Base-by-base conservation (phyloP, 495 filamentous ascomycete species). In the Neurospora discreta region DNA sequence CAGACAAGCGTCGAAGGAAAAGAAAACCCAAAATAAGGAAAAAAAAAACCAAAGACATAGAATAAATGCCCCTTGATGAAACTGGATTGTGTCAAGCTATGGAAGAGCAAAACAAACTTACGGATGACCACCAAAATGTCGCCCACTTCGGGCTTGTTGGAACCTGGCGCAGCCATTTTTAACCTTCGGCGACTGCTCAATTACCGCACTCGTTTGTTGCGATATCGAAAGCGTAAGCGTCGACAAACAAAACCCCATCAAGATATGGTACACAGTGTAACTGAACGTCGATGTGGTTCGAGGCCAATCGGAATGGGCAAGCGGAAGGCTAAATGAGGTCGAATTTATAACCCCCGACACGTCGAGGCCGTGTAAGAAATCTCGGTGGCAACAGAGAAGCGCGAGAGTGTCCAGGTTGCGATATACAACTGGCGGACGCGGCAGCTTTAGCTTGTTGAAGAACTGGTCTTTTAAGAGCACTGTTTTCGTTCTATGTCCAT, bases 41-140 rank as follows among this genome's bases (percentile, higher is more conserved):
- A 1, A 38, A 38, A 38, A 38, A 38, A 38, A 38, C 5, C 36
- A 38, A 3, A 3, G 30, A 69, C 39, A 42, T 10, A 44, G 44
- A 18, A 26, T 26, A 71, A 43, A 67, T 41, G 65, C 68, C 20
- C 23, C 38, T 39, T 36, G 44, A 23, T 18, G 46, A 36, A 15
- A 44, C 72, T 58, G 38, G 23, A 39, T 26, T 65, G 69, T 39
- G 52, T 10, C 36, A 41, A 15, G 39, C 23, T 39, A 39, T 30
- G 69, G 68, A 42, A 72, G 44, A 43, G 36, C n/a, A 43, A 65
- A 65, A 41, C 39, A 39, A 44, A 91, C 91, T 88, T 86, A 95
- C 92, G 92, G 73, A 93, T 87, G 73, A 94, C 92, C 68, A 92
- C 78, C 71, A 95, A 80, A 75, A 89, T 88, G 78, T 92, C 89